Evolutionary conservation across 768 basidiomycete genomes (phyloP), one percentile per base, ranked within the genome.

Genomic region (Lanmaoa rubissima): DNA sequence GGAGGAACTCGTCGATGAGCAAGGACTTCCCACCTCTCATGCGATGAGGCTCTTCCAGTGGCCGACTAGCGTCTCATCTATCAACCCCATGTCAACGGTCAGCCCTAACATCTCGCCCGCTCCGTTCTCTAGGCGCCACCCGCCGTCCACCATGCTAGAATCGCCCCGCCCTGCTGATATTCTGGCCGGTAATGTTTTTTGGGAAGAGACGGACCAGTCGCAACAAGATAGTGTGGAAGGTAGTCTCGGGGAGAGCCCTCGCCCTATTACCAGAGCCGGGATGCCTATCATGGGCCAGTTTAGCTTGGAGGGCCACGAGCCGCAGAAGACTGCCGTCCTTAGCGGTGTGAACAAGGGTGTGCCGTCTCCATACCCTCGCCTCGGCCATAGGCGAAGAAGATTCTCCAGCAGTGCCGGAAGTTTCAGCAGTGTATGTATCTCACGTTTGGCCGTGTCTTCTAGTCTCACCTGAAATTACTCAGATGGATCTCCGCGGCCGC

Each of bases 1-100:
- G 66, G 88, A 90, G 59, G 90, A 93, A 58, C 83, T 92, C 49
- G 85, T 92, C n/a, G 88, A 87, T 52, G 80, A 83, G 10, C 81
- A 84, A 57, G 84, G 86, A 53, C 75, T 90, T 7, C 87, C 85
- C 28, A 92, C 89, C 54, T 82, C 83, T n/a, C 83, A 83, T 53
- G 87, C 88, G 24, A 87, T 90, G 83, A 75, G 78, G 57, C 76
- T 88, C 44, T 88, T 90, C 76, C 82, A 76, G 63, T 80, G 85
- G 61, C 90, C 90, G 9, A 79, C 77, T 19, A 70, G 70, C 17
- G 79, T 87, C 41, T 82, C 82, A 28, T 81, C 83, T 12, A 87
- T 91, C 72, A 81, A 91, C 57, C 90, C 89, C 48, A 72, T 86
- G 65, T 89, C 86, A n/a, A 90, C 87, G 9, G 79, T 91, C 66